Evolutionary conservation across 2,329 filamentous ascomycete genomes (phyloP).

Genomic region (Colletotrichum noveboracense): DNA sequence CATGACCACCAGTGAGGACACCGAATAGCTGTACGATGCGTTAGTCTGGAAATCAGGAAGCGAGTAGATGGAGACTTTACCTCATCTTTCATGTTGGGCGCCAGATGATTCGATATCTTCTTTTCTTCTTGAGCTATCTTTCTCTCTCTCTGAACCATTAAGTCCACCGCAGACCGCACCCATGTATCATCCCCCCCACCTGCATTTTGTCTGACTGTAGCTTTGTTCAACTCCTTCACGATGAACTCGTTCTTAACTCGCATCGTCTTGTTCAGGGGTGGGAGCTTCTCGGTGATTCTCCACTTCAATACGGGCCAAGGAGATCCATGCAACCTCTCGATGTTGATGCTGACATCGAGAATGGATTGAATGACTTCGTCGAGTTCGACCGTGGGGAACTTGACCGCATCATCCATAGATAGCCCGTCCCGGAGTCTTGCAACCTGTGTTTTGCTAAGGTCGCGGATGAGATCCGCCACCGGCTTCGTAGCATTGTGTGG

Average conservation of each 20-base stretch:
- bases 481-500: background rate
- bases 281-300: background rate
- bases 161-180: conserved; percentile 11
- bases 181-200: background rate
- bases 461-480: background rate
- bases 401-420: background rate
- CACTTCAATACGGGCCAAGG: background rate
- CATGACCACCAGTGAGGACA: conserved; percentile 33
- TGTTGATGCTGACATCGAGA: background rate
- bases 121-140: conserved; percentile 7
- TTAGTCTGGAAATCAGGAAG: background rate
- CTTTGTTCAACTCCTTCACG: background rate
- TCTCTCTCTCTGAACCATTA: conserved; percentile 13
- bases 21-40: conserved; percentile 25
- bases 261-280: background rate
- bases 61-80: background rate
- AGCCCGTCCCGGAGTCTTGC: background rate
- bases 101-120: background rate
- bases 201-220: background rate
- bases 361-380: background rate
- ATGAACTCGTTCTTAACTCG: background rate
- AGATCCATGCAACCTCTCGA: background rate
- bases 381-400: background rate
- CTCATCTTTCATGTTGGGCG: conserved; percentile 9
- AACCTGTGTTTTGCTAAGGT: background rate